Conservation (phyloP, 345 rosid genomes). For the Combretum micranthum region DNA sequence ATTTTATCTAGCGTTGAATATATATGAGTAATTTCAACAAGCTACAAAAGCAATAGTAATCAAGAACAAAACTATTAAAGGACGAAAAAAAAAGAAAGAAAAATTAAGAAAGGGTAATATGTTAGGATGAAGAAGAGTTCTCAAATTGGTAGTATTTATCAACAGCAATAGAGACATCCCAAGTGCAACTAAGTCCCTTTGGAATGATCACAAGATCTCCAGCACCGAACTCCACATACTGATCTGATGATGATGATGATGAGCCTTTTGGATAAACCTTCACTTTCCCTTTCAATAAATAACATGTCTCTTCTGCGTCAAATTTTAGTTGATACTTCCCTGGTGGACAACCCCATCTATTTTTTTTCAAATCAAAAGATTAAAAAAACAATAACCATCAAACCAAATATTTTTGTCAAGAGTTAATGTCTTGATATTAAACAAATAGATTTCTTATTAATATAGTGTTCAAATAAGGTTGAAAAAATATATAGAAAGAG, state of each 20-base stretch:
- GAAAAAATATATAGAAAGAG: constrained; percentile 1
- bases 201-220: constrained; percentile 88
- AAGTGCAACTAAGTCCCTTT: constrained; percentile 79
- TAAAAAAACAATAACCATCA: not conserved
- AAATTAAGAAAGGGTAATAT: constrained; percentile 6
- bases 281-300: constrained; percentile 73
- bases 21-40: too few relatives aligned
- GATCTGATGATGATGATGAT: constrained; percentile 22
- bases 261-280: constrained; percentile 58
- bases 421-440: too few relatives aligned
- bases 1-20: too few relatives aligned
- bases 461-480: not conserved
- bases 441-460: too few relatives aligned
- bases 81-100: not conserved
- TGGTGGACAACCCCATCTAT: constrained; percentile 87
- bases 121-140: constrained; percentile 29
- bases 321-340: constrained; percentile 77
- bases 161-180: constrained; percentile 83
- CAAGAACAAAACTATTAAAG: not conserved
- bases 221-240: constrained; percentile 74
- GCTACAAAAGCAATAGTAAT: not conserved
- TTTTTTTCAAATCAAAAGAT: not conserved
- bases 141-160: constrained; percentile 80
- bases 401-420: not conserved
- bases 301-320: constrained; percentile 88